Evolutionary conservation across 78 protist genomes (phyloP).

Genomic region (Capsaspora owczarzaki): DNA sequence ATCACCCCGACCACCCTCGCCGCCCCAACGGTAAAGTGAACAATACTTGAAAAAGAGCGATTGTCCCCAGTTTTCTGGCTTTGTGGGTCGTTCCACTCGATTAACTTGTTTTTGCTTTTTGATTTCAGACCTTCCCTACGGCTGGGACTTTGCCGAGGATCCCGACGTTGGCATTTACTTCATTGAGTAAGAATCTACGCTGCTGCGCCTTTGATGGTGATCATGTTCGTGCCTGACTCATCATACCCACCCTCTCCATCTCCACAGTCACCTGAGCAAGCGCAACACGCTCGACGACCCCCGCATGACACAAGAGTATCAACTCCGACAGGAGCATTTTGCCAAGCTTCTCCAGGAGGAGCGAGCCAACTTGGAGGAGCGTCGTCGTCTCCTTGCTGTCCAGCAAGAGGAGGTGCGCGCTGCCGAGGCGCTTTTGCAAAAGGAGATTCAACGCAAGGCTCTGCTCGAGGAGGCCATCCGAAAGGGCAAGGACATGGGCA

Average conservation of each 20-base stretch:
- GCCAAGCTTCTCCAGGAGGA: neutral
- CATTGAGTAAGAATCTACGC: neutral
- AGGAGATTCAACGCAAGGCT: neutral
- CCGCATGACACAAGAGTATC: neutral
- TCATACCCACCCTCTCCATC: neutral
- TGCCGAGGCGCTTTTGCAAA: neutral
- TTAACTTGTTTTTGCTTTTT: too few relatives aligned
- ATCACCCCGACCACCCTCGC: neutral
- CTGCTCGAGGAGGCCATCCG: neutral
- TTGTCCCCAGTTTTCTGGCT: too few relatives aligned
- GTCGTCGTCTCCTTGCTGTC: too few relatives aligned
- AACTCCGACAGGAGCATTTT: neutral
- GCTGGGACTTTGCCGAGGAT: neutral
- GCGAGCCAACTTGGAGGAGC: neutral
- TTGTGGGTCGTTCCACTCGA: too few relatives aligned
- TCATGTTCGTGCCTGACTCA: too few relatives aligned
- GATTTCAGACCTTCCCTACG: constrained; percentile 1
- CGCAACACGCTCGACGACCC: neutral
- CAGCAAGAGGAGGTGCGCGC: neutral
- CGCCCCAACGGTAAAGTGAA: too few relatives aligned
- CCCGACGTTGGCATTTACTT: neutral
- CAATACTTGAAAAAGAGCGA: too few relatives aligned
- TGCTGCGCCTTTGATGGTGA: too few relatives aligned
- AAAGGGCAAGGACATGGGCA: neutral
- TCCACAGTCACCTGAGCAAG: neutral